Evolutionary conservation across 208 protist species (phyloP).

Genomic region (Leishmania martiniquensis): DNA sequence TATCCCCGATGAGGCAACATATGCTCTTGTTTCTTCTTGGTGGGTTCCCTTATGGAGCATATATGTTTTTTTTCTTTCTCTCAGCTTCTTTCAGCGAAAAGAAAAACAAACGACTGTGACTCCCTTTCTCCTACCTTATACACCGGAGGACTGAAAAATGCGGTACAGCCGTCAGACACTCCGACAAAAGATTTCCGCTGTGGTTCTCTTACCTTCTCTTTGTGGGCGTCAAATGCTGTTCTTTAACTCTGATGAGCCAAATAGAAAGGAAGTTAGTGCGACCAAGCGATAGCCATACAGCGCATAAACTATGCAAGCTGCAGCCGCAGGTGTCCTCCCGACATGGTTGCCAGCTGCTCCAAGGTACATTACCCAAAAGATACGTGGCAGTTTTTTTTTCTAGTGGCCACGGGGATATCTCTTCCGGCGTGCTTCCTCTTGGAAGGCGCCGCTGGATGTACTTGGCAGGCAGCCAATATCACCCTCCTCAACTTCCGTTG

Average conservation of each 20-base stretch:
- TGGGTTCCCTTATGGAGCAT: not conserved
- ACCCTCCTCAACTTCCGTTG: not conserved
- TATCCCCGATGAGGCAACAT: not conserved
- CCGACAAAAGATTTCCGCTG: not conserved
- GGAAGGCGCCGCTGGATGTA: too few species aligned
- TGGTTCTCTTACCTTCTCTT: not conserved
- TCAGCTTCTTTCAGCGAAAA: not conserved
- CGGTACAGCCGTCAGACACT: not conserved
- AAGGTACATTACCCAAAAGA: not conserved
- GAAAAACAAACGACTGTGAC: not conserved
- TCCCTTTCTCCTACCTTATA: not conserved
- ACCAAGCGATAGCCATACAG: not conserved
- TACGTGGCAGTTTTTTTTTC: not conserved
- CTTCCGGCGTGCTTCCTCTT: not conserved
- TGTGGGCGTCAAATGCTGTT: not conserved
- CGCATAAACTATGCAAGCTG: not conserved
- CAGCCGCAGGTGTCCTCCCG: not conserved
- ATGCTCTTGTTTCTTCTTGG: not conserved
- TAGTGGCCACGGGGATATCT: not conserved
- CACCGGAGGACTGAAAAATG: not conserved
- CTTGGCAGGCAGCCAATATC: not conserved
- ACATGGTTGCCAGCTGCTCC: not conserved
- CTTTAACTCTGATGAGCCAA: not conserved
- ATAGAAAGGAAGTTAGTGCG: not conserved
- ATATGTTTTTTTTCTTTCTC: not conserved